Percentiles rank a stretch among this genome's conserved stretches.
These are phyloP conservation scores for Tulasnella sp. DNA, from an alignment of 768 basidiomycete genomes.

Conservation along the genomic window DNA sequence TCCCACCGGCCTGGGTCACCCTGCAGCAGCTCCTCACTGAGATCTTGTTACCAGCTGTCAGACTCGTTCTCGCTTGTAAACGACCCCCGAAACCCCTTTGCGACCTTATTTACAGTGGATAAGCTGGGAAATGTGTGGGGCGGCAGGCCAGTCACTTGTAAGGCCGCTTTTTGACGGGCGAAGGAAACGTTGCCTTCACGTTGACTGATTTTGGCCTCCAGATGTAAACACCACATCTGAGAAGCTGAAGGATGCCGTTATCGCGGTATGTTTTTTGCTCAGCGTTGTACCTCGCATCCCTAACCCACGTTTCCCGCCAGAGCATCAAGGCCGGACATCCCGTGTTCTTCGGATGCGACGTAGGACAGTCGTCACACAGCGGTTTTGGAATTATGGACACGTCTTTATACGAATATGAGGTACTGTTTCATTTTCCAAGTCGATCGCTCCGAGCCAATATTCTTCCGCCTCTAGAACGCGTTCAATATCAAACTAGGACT, in stretches of 20 bases:
- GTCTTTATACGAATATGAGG: slow-evolving; percentile 71
- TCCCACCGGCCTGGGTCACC: slow-evolving; percentile 17
- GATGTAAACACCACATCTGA: slow-evolving; percentile 84
- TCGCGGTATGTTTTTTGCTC: slow-evolving; percentile 45
- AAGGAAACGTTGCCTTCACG: slow-evolving; percentile 1
- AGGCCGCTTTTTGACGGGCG: slow-evolving; percentile 23
- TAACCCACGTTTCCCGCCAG: slow-evolving; percentile 24
- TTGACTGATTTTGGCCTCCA: slow-evolving; percentile 23
- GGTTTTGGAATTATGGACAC: slow-evolving; percentile 76
- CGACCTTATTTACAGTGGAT: slow-evolving; percentile 79
- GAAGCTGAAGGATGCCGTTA: slow-evolving; percentile 67
- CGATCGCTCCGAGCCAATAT: not conserved
- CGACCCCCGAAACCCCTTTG: slow-evolving; percentile 79
- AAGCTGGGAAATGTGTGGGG: slow-evolving; percentile 90
- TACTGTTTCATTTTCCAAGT: slow-evolving; percentile 20
- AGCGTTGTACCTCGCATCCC: too few relatives aligned
- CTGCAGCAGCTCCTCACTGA: not conserved
- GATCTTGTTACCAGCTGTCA: slow-evolving; percentile 33
- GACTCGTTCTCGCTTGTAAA: slow-evolving; percentile 90
- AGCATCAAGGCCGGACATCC: slow-evolving; percentile 78
- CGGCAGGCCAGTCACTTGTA: slow-evolving; percentile 72
- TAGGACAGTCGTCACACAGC: slow-evolving; percentile 70
- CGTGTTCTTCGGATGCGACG: slow-evolving; percentile 95
- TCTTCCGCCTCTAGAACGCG: slow-evolving; percentile 40
- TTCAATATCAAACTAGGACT: slow-evolving; percentile 72